Evolutionary conservation across 345 rosid genomes (phyloP), one percentile per base, ranked within the genome.

Genomic region (Diplotaxis tenuifolia): DNA sequence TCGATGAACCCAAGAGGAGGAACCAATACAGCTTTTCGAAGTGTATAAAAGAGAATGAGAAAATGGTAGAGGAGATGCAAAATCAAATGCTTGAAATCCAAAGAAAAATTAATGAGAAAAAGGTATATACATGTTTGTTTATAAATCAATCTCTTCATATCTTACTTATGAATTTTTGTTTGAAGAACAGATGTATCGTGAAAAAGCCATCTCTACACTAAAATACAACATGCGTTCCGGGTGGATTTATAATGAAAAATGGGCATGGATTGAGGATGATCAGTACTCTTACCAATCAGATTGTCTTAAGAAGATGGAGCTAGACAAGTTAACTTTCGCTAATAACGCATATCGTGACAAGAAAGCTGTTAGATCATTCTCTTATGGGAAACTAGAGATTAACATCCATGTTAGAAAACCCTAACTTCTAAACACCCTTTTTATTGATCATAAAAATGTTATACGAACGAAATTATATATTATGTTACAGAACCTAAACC

Each of bases 371-470:
- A 7, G 34, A 62, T 62, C 62, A 50, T 62, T 62, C 32, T 62
- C 68, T 1, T 71, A 27, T 2, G 62, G 75, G 20, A 23, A 70
- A 62, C 68, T 38, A 61, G 75, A 71, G 6, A 71, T 50, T n/a
- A 62, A 71, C 29, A 50, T 22, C 27, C 61, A 71, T 15, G 75
- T 50, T 32, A 52, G 75, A 61, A 28, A 49, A 14, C 31, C 50
- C 18, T 42, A 42, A 42, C n/a, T n/a, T 5, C 27, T 71, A 23
- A 10, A 9, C 25, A 22, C 22, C 1, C 6, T 40, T 25, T n/a
- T 56, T 29, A 9, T 12, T 60, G 22, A 70, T 42, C n/a, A 9
- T 9, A 40, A 47, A n/a, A 70, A 14, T 45, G 7, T 60, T 60
- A 31, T 5, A 31, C 22, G 20, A 29, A 28, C 28, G 19, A 9